Evolutionary conservation across 2,329 filamentous ascomycete genomes (phyloP).

Genomic region (Leptodontidium sp.): DNA sequence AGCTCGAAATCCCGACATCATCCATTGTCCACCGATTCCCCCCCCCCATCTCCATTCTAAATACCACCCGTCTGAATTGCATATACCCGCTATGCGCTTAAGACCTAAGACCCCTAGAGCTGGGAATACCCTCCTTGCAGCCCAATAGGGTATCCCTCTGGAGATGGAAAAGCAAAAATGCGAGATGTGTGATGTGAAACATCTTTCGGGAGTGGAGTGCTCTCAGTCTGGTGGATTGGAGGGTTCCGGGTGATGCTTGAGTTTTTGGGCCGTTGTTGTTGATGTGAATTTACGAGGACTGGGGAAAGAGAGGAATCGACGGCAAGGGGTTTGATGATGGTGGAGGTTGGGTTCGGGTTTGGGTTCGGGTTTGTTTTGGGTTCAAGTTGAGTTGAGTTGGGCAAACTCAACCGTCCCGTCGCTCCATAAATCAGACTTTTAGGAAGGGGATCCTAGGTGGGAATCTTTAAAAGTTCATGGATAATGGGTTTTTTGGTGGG

Average conservation of each 20-base stretch:
- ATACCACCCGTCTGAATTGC: conserved; percentile 9
- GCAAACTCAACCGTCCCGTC: not conserved
- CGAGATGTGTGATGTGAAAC: not conserved
- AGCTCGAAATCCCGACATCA: not conserved
- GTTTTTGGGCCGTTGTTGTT: not conserved
- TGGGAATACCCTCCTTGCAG: not conserved
- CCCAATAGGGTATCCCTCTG: not conserved
- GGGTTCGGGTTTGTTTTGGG: not conserved
- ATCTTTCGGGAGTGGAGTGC: not conserved
- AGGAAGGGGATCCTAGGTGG: not conserved
- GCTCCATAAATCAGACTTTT: not conserved
- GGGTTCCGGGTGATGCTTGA: not conserved
- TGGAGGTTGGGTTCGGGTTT: not conserved
- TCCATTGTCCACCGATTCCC: not conserved
- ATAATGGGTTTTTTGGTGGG: not conserved
- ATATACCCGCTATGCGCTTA: not conserved
- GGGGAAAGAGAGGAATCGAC: no score
- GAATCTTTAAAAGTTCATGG: not conserved
- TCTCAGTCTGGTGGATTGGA: not conserved
- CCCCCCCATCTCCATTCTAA: not conserved
- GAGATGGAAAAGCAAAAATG: not conserved
- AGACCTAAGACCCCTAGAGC: not conserved
- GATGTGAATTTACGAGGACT: not conserved
- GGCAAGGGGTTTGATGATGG: not conserved
- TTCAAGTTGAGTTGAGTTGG: not conserved